Percentiles rank a stretch among this genome's conserved stretches.
These are phyloP conservation scores for Talaromyces stipitatus DNA, from an alignment of 495 filamentous ascomycete species.

Conservation along the genomic window DNA sequence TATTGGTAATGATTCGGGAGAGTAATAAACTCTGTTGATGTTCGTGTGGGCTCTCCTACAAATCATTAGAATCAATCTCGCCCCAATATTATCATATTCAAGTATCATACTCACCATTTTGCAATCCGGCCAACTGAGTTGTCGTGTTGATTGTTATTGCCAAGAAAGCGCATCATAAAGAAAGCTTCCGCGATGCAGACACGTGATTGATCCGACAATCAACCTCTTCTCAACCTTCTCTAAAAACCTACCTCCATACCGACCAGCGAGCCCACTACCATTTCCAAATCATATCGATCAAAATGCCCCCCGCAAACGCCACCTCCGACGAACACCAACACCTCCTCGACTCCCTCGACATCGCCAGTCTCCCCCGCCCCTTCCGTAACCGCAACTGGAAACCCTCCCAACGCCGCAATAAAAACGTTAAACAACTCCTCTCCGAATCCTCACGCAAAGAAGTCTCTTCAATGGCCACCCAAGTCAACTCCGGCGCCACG, in stretches of 20 bases:
- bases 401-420: constrained; percentile 89
- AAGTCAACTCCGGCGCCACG: constrained; percentile 71
- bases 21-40: constrained; percentile 92
- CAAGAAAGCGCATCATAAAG: constrained; percentile 3
- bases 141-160: neutral
- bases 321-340: constrained; percentile 44
- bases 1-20: constrained; percentile 93
- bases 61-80: constrained; percentile 6
- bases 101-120: neutral
- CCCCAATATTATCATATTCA: neutral
- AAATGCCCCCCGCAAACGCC: constrained; percentile 40
- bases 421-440: constrained; percentile 94
- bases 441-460: constrained; percentile 82
- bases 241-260: neutral
- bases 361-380: constrained; percentile 68
- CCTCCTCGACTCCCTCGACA: constrained; percentile 81
- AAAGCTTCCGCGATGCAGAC: neutral
- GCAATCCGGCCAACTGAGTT: too few relatives aligned
- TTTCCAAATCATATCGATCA: neutral
- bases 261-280: neutral
- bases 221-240: neutral
- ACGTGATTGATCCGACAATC: neutral
- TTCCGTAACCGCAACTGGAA: constrained; percentile 88
- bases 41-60: constrained; percentile 91
- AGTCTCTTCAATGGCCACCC: constrained; percentile 69